Base-by-base conservation (phyloP, 352 stramenopile species). In the Globisporangium okanoganense region DNA sequence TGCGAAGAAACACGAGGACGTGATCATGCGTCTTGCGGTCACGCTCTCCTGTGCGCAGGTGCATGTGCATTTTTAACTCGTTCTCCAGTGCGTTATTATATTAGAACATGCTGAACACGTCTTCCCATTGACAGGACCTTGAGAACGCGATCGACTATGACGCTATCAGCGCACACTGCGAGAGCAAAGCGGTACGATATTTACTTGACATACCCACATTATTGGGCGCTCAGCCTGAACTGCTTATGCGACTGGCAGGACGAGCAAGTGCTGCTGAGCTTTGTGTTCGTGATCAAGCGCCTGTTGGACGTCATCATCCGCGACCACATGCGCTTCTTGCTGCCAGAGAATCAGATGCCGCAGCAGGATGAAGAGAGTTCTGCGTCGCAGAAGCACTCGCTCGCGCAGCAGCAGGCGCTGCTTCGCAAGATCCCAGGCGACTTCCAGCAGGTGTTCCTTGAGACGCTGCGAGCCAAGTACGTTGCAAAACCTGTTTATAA, bases 241-340 rank as follows among this genome's bases (percentile, higher is more conserved):
- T 22, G 20, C 4, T 31, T 12, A 51, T 29, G 14, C 0, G 27
- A 18, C 1, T 8, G 13, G 13, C 12, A 82, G 71, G 77, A 87
- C 0, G 70, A 76, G 47, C 75, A 76, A 24, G 51, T 56, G 49
- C 65, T 91, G 18, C 31, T 82, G 45, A 56, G 64, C 2, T 65
- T 84, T 4, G 66, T 66, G 43, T 55, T 66, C 8, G 68, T 73
- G 13, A 47, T 89, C 29, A 73, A 73, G 20, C 65, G 70, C 3
- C 65, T 91, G 12, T 9, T 88, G n/a, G 73, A 82, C 18, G 54
- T 69, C 24, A 63, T 73, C 9, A 54, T 83, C 9, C 79, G 81
- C 10, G 70, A 82, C 12, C 79, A 71, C 52, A 72, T 87, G 75
- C 64, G 49, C 50, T 87, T 88, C 20, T 56, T 88, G n/a, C n/a